Conservation (phyloP, 345 rosid species). For the Moringa oleifera region DNA sequence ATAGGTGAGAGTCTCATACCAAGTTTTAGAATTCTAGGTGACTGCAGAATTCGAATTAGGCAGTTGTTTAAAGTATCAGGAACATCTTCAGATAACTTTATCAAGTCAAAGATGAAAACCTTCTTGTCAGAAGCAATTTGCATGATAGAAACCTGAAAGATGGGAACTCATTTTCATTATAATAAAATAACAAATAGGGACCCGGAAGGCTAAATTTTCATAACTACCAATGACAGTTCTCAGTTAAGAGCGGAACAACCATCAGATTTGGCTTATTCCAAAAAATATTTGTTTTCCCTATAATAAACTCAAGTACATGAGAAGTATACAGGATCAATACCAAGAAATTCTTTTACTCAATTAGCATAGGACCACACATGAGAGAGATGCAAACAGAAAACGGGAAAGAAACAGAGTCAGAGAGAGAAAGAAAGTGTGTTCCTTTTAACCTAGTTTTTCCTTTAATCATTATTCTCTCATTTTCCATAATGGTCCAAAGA, state of each 20-base stretch:
- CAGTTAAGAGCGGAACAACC: not conserved
- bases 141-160: conserved; percentile 88
- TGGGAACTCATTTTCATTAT: conserved; percentile 4
- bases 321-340: too few species aligned
- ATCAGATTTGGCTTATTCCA: too few species aligned
- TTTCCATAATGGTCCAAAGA: not conserved
- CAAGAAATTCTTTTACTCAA: too few species aligned
- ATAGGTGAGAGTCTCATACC: conserved; percentile 41
- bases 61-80: conserved; percentile 61
- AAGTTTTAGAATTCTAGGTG: conserved; percentile 66
- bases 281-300: too few species aligned
- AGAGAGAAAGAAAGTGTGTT: too few species aligned
- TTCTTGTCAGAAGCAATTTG: conserved; percentile 74
- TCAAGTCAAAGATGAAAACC: conserved; percentile 82
- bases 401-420: too few species aligned
- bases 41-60: conserved; percentile 71
- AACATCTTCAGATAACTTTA: conserved; percentile 62
- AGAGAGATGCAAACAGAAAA: too few species aligned
- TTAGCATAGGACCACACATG: too few species aligned
- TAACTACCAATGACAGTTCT: not conserved
- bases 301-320: too few species aligned
- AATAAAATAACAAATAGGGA: not conserved
- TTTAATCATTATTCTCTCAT: too few species aligned
- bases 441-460: too few species aligned
- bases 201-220: not conserved